Evolutionary conservation across 768 basidiomycete genomes (phyloP), one percentile per base, ranked within the genome.

Genomic region (Hypholoma sublateritium): DNA sequence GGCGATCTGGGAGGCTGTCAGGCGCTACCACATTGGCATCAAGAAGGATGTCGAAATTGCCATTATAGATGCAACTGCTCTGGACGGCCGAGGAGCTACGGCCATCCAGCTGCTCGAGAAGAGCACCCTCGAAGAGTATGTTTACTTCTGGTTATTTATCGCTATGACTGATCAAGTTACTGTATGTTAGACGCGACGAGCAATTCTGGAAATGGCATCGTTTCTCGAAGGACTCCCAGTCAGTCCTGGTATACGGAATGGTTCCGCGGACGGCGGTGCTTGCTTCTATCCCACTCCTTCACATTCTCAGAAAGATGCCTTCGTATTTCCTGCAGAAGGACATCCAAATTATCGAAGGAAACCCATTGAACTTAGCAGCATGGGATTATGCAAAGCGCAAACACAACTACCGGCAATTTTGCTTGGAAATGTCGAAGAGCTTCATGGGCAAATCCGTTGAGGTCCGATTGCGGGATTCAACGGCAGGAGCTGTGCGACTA

Each of bases 41-140:
- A 91, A 92, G 69, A 87, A 89, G 59, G 84, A 88, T 55, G 73
- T 92, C 25, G 81, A 91, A 68, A 89, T 92, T 59, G 89, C 90
- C 13, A 75, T 92, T 55, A 91, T 92, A 65, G 89, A 91, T 73
- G 83, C 87, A 2, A 73, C 72, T 46, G 80, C 83, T 50, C 70
- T 92, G 28, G 70, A 77, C 13, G 80, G 77, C 36, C 76, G 80
- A 59, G 82, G 85, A 25, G 78, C 83, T 8, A 90, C 89, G 13
- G 86, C 85, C 24, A 73, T 88, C 42, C 82, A 89, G 63, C 70
- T 91, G 42, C 67, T 91, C 51, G 70, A 80, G 61, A 78, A 81
- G 62, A 75, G 77, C 22, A 64, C 72, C 34, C 74, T 80, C 2
- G 75, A 77, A 61, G 80, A 88, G 89, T 90, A 70, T 69, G 87